Base-by-base conservation (phyloP, 768 basidiomycete species). In the Pholiota molesta region DNA sequence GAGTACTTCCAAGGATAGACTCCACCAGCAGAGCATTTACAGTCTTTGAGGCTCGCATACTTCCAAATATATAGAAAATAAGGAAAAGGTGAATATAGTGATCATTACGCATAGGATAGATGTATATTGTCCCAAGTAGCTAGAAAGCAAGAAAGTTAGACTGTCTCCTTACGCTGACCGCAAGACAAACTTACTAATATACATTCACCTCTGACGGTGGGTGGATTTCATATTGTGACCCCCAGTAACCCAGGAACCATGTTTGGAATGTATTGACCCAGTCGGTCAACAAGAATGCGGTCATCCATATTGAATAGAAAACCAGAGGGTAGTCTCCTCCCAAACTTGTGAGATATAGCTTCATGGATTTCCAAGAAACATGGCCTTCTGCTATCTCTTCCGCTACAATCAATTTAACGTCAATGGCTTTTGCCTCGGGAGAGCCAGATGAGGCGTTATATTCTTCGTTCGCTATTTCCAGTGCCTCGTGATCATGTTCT, bases 341-440 rank as follows among this genome's bases (percentile, higher is more conserved):
- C 28, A 79, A 68, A 8, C 72, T 74, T 6, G 35, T 31, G 51
- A 80, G 66, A 58, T 75, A 78, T 2, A 80, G 66, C 52, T 70
- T 74, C 39, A 79, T 72, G 69, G 62, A 60, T 47, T 64, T 68
- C 65, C 60, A 62, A 2, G 35, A 61, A 23, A 66, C 63, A 21
- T 61, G 65, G 6, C 67, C 67, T 54, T 79, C 76, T 9, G 76
- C 80, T 47, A 87, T 77, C 68, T 90, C 88, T 66, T 90, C 88
- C 0, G 80, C 80, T 2, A 86, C 73, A 49, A 87, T 78, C 23
- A 89, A 75, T 67, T 88, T 86, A 2, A 86, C 86, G 51, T 78
- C 78, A 33, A 35, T 35, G 29, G 68, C 67, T 45, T 74, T 71
- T 28, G 67, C 71, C 26, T 62, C 63, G 7, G 33, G 28, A 16